Conservation (phyloP, 495 filamentous ascomycete genomes). For the Tuber brumale region DNA sequence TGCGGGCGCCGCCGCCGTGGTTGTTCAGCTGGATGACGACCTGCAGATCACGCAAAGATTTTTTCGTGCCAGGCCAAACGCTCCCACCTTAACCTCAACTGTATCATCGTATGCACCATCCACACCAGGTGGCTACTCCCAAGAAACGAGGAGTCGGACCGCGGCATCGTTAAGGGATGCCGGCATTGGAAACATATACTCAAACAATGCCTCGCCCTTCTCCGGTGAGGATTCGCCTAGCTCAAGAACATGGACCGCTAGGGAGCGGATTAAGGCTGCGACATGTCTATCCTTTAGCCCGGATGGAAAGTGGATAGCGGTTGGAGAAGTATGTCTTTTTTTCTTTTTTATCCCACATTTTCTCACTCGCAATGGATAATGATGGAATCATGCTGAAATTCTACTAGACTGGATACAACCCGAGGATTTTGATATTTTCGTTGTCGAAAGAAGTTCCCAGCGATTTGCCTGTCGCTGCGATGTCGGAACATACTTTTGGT, state of each 20-base stretch:
- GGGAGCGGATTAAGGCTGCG: conserved; percentile 88
- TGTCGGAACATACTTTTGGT: conserved; percentile 85
- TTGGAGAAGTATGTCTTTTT: conserved; percentile 64
- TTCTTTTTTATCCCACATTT: conserved; percentile 31
- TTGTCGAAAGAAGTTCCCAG: conserved; percentile 65
- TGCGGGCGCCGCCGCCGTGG: conserved; percentile 85
- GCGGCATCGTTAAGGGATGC: conserved; percentile 54
- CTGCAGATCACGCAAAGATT: conserved; percentile 72
- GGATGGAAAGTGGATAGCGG: conserved; percentile 80
- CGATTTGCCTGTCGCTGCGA: conserved; percentile 74
- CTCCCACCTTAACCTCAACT: conserved; percentile 49
- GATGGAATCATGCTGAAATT: conserved; percentile 32
- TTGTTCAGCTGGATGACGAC: conserved; percentile 72
- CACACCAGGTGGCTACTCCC: conserved; percentile 55
- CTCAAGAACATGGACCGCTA: conserved; percentile 70
- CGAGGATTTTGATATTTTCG: conserved; percentile 82
- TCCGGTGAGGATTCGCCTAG: conserved; percentile 57
- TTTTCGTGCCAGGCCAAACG: conserved; percentile 78
- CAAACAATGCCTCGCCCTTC: conserved; percentile 41
- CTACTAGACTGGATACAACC: conserved; percentile 70
- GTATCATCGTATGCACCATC: conserved; percentile 49
- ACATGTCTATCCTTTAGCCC: conserved; percentile 89
- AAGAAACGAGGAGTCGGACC: conserved; percentile 57
- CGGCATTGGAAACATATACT: conserved; percentile 45
- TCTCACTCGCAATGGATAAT: not conserved